These are phyloP conservation scores for Trifolium dubium DNA, from an alignment of 306 rosid genomes.

Conservation along the genomic window DNA sequence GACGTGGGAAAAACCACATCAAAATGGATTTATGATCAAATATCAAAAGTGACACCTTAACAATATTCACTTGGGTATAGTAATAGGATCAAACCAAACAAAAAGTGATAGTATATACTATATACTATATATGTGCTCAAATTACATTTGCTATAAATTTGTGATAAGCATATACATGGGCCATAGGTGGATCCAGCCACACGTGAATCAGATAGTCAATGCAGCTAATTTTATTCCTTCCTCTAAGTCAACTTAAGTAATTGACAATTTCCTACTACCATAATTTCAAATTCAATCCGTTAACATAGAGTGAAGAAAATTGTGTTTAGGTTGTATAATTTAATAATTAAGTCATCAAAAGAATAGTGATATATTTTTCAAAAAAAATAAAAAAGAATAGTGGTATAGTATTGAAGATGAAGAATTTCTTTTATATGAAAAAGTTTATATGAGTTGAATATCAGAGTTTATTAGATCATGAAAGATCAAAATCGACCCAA, in stretches of 20 bases:
- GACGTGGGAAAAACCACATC: neutral
- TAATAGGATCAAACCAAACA: constrained; percentile 29
- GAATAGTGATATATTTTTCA: constrained; percentile 2
- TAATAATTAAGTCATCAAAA: constrained; percentile 33
- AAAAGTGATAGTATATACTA: neutral
- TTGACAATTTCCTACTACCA: constrained; percentile 44
- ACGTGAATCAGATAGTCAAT: constrained; percentile 53
- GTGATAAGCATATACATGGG: constrained; percentile 12
- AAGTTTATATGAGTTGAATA: neutral
- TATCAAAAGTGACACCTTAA: constrained; percentile 39
- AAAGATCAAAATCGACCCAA: neutral
- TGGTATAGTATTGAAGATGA: neutral
- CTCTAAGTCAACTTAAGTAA: constrained; percentile 46
- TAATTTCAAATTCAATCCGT: constrained; percentile 42
- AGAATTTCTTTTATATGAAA: neutral
- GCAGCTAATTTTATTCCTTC: constrained; percentile 32
- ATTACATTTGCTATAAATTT: constrained; percentile 11
- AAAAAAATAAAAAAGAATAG: no score
- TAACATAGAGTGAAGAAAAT: constrained; percentile 33
- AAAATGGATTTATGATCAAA: neutral
- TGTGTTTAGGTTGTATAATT: constrained; percentile 1
- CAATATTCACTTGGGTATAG: constrained; percentile 17
- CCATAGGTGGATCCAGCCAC: constrained; percentile 45
- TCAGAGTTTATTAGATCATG: no score
- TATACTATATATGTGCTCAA: neutral